These are phyloP conservation scores for Nicotiana tabacum DNA, from an alignment of 257 asterid genomes.

Conservation along the genomic window DNA sequence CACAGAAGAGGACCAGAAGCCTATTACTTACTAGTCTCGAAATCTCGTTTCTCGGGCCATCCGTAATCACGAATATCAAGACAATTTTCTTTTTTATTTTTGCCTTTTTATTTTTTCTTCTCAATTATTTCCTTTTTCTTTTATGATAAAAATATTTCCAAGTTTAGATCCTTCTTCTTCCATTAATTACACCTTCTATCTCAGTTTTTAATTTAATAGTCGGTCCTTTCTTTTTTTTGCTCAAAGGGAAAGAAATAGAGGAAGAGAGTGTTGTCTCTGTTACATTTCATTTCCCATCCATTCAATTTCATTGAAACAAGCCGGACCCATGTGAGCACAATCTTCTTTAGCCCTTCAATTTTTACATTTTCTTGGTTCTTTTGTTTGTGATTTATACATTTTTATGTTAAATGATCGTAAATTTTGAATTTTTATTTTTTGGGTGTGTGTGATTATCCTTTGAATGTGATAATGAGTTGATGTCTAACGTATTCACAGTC, in stretches of 20 bases:
- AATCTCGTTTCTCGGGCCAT: slow-evolving; percentile 64
- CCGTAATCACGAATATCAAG: slow-evolving; percentile 60
- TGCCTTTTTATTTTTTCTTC: not conserved
- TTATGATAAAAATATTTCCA: not conserved
- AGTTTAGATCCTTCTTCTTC: slow-evolving; percentile 28
- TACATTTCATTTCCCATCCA: slow-evolving; percentile 3
- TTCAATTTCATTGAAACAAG: slow-evolving; percentile 24
- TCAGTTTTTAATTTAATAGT: slow-evolving; percentile 28
- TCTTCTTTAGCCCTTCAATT: slow-evolving; percentile 7
- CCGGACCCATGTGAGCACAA: slow-evolving; percentile 60
- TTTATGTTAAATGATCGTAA: slow-evolving; percentile 7
- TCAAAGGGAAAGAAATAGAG: slow-evolving; percentile 24
- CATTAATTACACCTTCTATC: slow-evolving; percentile 23
- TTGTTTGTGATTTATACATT: not conserved
- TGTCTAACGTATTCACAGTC: slow-evolving; percentile 27
- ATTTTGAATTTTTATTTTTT: slow-evolving; percentile 6
- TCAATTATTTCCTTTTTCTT: not conserved
- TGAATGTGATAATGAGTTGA: slow-evolving; percentile 19
- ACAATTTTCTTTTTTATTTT: slow-evolving; percentile 18
- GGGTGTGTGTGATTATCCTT: slow-evolving; percentile 1
- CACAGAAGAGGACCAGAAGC: slow-evolving; percentile 19
- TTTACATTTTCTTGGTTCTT: not conserved
- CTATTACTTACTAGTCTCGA: slow-evolving; percentile 14
- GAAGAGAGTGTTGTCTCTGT: slow-evolving; percentile 15
- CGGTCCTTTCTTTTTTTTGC: slow-evolving; percentile 35